Evolutionary conservation across 2,329 filamentous ascomycete genomes (phyloP), one percentile per base, ranked within the genome.

Genomic region (Botrytis squamosa): DNA sequence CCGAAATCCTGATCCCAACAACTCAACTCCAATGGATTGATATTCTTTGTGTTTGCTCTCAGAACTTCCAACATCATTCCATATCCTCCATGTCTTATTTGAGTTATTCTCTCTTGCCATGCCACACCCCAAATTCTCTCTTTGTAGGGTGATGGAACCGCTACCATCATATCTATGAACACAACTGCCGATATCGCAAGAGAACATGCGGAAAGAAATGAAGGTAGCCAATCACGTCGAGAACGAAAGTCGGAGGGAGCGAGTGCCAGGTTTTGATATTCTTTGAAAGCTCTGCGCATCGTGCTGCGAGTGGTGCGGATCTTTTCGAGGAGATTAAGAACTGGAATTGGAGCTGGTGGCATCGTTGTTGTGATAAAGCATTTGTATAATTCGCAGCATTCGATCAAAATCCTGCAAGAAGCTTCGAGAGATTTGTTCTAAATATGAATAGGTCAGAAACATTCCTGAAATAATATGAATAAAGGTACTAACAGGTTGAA

Each of bases 321-420:
- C 18, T 74, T 75, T n/a, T 74, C 71, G 49, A 76, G 65, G 33
- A 75, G 49, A 9, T 40, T 65, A 8, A 73, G 74, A 16, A 76
- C 59, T 6, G 72, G 63, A 25, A 75, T 74, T 25, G 59, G 44
- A 29, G 52, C 14, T 0, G 70, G 59, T 1, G 65, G 60, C 33
- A 38, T 33, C n/a, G 22, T 64, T 12, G 73, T 67, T n/a, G 65
- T 59, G 20, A 76, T 62, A 6, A 76, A 64, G 16, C 63, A 74
- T 65, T 76, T 75, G 42, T 76, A 76, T 16, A 76, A 29, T 63
- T 75, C 75, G 55, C 75, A 76, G 20, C 69, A 65, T 29, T 75
- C 73, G 59, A 65, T 74, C 2, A 76, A 36, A 22, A 71, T 60
- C 42, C 68, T 74, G 52, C 74, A 75, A 52, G 72, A 65, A 22